Evolutionary conservation across 139 green algal genomes (phyloP), one percentile per base, ranked within the genome.

Genomic region (Micractinium sp.): DNA sequence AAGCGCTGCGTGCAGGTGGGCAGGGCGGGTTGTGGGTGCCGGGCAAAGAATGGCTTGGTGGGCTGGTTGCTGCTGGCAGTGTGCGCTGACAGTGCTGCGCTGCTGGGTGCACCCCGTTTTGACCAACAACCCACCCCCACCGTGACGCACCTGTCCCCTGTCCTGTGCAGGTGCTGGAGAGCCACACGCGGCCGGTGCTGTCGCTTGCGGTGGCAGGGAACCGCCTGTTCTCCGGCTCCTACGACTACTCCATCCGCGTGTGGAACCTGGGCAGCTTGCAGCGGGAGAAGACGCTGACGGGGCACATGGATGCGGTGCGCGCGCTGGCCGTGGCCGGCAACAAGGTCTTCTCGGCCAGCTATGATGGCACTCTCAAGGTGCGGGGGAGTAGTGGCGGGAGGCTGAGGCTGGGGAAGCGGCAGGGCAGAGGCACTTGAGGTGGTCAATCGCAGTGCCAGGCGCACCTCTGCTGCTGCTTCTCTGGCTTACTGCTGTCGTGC

Each of bases 161-260:
- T 56, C 7, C 47, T 56, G 47, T 56, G 47, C 90, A 93, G 69
- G 97, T 98, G 79, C 92, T 99, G 67, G 96, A 98, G 92, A 97
- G 97, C 91, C 97, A 99, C 92, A 95, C 94, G 3, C 92, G 97
- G 33, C 97, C 97, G 0, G 97, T 99, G 76, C 95, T 99, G 53
- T 98, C 95, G 19, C 92, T 99, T n/a, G 96, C 96, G 1, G 95
- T 97, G 76, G 90, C 91, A 9, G 95, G 93, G 86, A 92, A 89
- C 80, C 94, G 92, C 73, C 93, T 99, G 18, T 99, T 98, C 91
- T 97, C 93, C 20, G 97, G 97, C 63, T 96, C 93, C 27, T 99
- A 99, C 88, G 97, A 99, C 93, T 97, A 97, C 95, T 97, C 92
- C 71, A 97, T 99, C 89, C 95, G 88, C 69, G 97, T 97, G 63